Evolutionary conservation across 768 basidiomycete species (phyloP).

Genomic region (Leccinum olivaceopallidum): DNA sequence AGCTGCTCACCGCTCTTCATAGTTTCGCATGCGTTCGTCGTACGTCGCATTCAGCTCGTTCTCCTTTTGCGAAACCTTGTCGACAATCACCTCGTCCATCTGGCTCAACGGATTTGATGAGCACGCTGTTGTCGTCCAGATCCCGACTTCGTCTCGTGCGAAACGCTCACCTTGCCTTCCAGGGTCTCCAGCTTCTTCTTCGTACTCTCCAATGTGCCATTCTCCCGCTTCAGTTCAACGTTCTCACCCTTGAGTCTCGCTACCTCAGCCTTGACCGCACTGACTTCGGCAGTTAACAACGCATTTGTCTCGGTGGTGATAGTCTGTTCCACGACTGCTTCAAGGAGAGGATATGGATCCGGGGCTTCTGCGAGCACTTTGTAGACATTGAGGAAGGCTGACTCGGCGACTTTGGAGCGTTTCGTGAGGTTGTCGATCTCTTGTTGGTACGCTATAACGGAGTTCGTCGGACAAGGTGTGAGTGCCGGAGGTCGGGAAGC

Average conservation of each 20-base stretch:
- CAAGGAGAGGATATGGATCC: slow-evolving; percentile 95
- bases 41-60: slow-evolving; percentile 97
- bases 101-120: slow-evolving; percentile 32
- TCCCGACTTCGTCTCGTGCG: neutral
- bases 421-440: slow-evolving; percentile 97
- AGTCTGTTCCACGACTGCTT: slow-evolving; percentile 95
- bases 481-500: slow-evolving; percentile 9
- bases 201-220: slow-evolving; percentile 59
- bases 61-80: slow-evolving; percentile 89
- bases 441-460: slow-evolving; percentile 77
- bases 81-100: slow-evolving; percentile 95
- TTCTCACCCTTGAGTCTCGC: slow-evolving; percentile 80
- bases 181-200: slow-evolving; percentile 80
- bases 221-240: slow-evolving; percentile 73
- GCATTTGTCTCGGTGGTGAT: slow-evolving; percentile 57
- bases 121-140: neutral
- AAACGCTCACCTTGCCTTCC: slow-evolving; percentile 69
- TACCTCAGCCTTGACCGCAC: slow-evolving; percentile 73
- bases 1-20: slow-evolving; percentile 80
- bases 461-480: neutral
- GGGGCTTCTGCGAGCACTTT: slow-evolving; percentile 96
- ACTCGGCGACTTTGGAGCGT: slow-evolving; percentile 90
- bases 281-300: slow-evolving; percentile 59
- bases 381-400: slow-evolving; percentile 95
- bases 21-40: slow-evolving; percentile 94